Evolutionary conservation across 2,329 filamentous ascomycete species (phyloP).

Genomic region (Cladosporium velox): DNA sequence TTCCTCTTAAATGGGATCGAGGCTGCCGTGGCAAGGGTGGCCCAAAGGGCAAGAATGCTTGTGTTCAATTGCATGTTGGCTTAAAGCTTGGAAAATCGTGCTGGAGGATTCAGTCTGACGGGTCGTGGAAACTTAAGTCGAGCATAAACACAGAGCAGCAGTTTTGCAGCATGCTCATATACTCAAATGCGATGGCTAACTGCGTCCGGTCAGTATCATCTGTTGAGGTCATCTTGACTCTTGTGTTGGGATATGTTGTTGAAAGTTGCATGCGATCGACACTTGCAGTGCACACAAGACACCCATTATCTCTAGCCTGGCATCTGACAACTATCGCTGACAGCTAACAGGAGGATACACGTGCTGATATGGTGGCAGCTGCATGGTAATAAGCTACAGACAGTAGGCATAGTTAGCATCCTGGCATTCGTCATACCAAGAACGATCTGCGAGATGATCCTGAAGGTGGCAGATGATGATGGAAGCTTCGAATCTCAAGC

Average conservation of each 20-base stretch:
- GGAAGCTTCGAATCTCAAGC: not conserved
- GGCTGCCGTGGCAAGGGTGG: not conserved
- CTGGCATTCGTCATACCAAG: conserved; percentile 13
- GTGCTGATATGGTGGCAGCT: not conserved
- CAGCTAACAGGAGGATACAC: not conserved
- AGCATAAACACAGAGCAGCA: not conserved
- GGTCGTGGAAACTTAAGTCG: not conserved
- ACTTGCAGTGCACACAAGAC: not conserved
- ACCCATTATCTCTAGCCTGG: not conserved
- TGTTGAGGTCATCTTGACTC: conserved; percentile 7
- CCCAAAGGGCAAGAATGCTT: not conserved
- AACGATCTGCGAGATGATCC: not conserved
- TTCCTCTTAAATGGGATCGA: not conserved
- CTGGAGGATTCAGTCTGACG: not conserved
- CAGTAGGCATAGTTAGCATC: not conserved
- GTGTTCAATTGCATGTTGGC: not conserved
- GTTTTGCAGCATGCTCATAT: not conserved
- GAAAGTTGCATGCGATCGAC: not conserved
- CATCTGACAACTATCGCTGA: not conserved
- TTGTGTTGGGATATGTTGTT: not conserved
- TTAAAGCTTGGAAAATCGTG: not conserved
- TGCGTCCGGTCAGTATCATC: not conserved
- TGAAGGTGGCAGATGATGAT: not conserved
- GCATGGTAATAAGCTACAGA: not conserved
- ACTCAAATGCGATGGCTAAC: not conserved